phyloP scores from a whole-genome alignment of 306 rosid genomes.

The Vigna nakashimae region DNA sequence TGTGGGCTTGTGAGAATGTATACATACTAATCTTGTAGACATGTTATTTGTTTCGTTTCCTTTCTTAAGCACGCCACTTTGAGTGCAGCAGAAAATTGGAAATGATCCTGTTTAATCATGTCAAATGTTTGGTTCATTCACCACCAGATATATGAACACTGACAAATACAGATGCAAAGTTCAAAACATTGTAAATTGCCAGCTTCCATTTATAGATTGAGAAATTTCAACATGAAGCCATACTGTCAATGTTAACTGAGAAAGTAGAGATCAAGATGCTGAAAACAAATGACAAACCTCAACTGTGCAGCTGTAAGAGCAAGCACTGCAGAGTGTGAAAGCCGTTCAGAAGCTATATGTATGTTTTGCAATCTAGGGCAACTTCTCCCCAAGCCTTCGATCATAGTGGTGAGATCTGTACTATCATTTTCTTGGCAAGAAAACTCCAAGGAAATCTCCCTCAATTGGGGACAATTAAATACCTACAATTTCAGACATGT shows the following conservation, averaged over 20 bases:
- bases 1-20: neutral
- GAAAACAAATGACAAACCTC: conserved; percentile 63
- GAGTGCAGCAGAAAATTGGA: conserved; percentile 3
- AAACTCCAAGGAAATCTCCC: conserved; percentile 90
- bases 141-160: conserved; percentile 10
- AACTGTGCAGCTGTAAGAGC: conserved; percentile 87
- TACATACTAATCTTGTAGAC: neutral
- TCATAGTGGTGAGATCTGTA: conserved; percentile 75
- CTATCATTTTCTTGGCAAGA: conserved; percentile 68
- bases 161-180: conserved; percentile 21
- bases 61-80: neutral
- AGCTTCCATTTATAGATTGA: neutral
- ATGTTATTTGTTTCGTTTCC: conserved; percentile 22
- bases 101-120: neutral
- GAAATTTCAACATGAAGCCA: neutral
- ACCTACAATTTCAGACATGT: conserved; percentile 55
- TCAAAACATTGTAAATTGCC: conserved; percentile 9
- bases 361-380: conserved; percentile 85
- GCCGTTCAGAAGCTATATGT: conserved; percentile 85
- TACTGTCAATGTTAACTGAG: neutral
- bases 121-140: conserved; percentile 25
- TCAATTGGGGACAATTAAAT: conserved; percentile 87
- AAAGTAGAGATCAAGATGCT: conserved; percentile 22
- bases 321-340: conserved; percentile 87
- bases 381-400: conserved; percentile 73